Base-by-base conservation (phyloP, 108 stramenopile genomes). In the Parmales sp. region DNA sequence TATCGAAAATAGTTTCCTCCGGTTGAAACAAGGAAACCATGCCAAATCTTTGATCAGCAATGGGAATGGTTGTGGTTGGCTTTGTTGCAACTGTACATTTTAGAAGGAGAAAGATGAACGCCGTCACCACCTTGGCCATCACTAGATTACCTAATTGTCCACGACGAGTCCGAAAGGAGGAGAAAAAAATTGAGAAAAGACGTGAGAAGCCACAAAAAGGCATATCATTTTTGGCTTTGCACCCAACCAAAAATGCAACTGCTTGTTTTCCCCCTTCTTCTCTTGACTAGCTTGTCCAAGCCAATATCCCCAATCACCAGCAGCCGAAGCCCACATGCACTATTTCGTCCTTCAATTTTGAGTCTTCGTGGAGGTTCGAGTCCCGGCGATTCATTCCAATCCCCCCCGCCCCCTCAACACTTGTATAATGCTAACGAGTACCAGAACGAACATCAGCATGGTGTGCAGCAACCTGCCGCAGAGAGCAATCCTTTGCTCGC, bases 11-110 rank as follows among this genome's bases (percentile, higher is more conserved):
- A 38, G 70, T 63, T 51, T 87, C 83, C 25, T 70, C 68, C 43
- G 73, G 74, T 25, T 60, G 68, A 64, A 87, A 87, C 36, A 87
- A 71, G 71, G 72, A 72, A 16, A 83, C 82, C 86, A 86, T 86
- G n/a, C 28, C 36, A 37, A 70, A 45, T 43, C 18, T 7, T 6
- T 25, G 9, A 36, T 39, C 16, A 18, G 16, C 44, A 45, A 16
- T 45, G 16, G 16, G 16, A 18, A 18, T 45, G 44, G 44, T 45
- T 16, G 18, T 45, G 44, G 44, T 18, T 45, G 44, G 18, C 16
- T 18, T 45, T 45, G 18, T 45, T 18, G 44, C 44, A 16, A 18
- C 18, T 16, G 18, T 45, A 18, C 18, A 18, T 45, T 45, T 45
- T 16, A 18, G 44, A 45, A 18, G 44, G 16, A 18, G 16, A 18